A percentile compares a stretch with the other conserved stretches of the same genome.
Evolutionary conservation across 2,329 filamentous ascomycete species (phyloP).

Genomic region (Curvularia sp.): DNA sequence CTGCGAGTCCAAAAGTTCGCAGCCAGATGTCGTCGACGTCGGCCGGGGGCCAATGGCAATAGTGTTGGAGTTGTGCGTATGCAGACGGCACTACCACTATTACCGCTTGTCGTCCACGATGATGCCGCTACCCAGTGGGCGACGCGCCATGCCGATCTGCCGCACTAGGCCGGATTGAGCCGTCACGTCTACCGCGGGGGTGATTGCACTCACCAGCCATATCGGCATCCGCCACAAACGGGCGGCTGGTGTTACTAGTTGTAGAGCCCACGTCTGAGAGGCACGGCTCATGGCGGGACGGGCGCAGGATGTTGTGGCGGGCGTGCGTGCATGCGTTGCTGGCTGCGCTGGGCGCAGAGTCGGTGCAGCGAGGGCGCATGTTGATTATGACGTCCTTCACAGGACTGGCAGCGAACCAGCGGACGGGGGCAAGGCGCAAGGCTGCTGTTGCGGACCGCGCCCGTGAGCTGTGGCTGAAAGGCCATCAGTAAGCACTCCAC

Average conservation of each 20-base stretch:
- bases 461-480: slow-evolving; percentile 17
- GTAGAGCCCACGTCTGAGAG: not conserved
- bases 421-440: slow-evolving; percentile 13
- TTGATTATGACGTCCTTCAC: slow-evolving; percentile 13
- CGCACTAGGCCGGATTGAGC: slow-evolving; percentile 18
- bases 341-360: not conserved
- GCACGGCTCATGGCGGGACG: not conserved
- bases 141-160: slow-evolving; percentile 15
- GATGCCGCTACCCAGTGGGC: slow-evolving; percentile 16
- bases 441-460: slow-evolving; percentile 11
- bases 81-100: not conserved
- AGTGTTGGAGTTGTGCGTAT: not conserved
- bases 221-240: not conserved
- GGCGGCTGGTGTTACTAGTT: not conserved
- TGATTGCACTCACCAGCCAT: slow-evolving; percentile 4
- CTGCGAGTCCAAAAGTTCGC: not conserved
- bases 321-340: not conserved
- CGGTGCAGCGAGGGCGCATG: not conserved
- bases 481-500: slow-evolving; percentile 25
- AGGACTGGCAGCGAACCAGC: slow-evolving; percentile 9
- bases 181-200: slow-evolving; percentile 6
- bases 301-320: not conserved
- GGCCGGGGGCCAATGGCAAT: not conserved
- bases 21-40: not conserved
- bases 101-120: slow-evolving; percentile 10